These are phyloP conservation scores for Acanthamoeba sp. DNA, from an alignment of 208 protist genomes.

Conservation along the genomic window DNA sequence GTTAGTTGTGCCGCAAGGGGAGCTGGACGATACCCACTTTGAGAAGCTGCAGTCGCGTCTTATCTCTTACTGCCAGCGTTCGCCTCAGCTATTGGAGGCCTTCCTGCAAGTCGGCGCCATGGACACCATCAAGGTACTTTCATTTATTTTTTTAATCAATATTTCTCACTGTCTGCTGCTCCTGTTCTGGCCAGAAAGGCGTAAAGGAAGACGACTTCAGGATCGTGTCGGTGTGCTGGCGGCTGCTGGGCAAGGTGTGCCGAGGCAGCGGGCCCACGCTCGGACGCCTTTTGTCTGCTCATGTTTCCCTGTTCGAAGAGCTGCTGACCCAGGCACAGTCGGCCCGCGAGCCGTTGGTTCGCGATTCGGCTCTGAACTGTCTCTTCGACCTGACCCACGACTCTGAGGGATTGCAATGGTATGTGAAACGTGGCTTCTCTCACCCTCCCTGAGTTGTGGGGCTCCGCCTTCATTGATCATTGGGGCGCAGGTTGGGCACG, in stretches of 20 bases:
- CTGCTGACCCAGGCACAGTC: not conserved
- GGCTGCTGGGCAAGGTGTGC: not conserved
- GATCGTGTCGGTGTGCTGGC: conserved; percentile 17
- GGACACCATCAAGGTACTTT: not conserved
- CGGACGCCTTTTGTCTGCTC: not conserved
- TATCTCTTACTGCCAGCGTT: not conserved
- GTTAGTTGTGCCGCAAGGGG: not conserved
- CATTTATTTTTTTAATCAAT: not conserved
- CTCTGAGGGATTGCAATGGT: not conserved
- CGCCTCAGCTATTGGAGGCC: not conserved
- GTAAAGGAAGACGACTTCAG: not conserved
- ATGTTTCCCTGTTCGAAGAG: not conserved
- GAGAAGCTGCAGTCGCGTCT: conserved; percentile 25
- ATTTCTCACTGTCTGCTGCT: not conserved
- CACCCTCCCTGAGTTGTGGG: too few species aligned
- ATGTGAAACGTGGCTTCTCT: not conserved
- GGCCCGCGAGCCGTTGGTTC: not conserved
- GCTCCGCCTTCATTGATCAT: not conserved
- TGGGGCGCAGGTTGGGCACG: not conserved
- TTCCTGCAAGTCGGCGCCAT: not conserved
- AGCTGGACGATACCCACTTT: conserved; percentile 39
- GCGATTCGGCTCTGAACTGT: not conserved
- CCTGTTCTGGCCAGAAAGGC: not conserved
- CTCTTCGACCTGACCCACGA: not conserved
- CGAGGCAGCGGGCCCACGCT: not conserved